Base-by-base conservation (phyloP, 495 filamentous ascomycete genomes). In the Aspergillus ellipticus region DNA sequence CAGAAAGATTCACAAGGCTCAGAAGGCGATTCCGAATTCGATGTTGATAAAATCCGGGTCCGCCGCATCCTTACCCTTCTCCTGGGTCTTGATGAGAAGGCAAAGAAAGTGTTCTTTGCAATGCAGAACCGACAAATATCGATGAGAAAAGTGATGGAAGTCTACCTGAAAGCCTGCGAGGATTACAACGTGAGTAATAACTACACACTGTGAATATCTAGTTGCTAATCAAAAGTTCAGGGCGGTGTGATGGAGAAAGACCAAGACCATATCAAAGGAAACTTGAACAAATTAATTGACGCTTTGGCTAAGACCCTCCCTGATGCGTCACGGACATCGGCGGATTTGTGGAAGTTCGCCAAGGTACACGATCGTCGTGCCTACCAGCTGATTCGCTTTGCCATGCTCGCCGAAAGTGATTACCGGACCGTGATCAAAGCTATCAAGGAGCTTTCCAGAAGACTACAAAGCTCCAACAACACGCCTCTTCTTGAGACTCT, bases 361-460 rank as follows among this genome's bases (percentile, higher is more conserved):
- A 96, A 95, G 67, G 77, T 83, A 56, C 90, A 97, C 63, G 92
- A 98, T 66, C 87, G 94, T 39, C 86, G 95, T 49, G 89, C 82
- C 63, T 97, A 96, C 66, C 89, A 94, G 65, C 82, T 97, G 10
- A 85, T 97, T 53, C 83, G 84, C 26, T 96, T 89, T 68, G 85
- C 89, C 43, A 89, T 93, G 71, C 85, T 84, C 26, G 84, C 87
- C n/a, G 87, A 90, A 42, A 92, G 88, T 58, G 94, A 97, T 61
- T 97, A 96, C 68, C 86, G 90, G 54, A 96, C 88, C 13, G 88
- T 96, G 39, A 82, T 87, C 49, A 92, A 90, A 60, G 89, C 92
- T 16, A 87, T 96, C 52, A 96, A 89, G 68, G 94, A 97, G 73
- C 80, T 97, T 15, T 82, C 85, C 21, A 92, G 91, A 72, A 82